phyloP scores from a whole-genome alignment of 371 early-diverging fungal genomes.

The Gilbertella persicaria region DNA sequence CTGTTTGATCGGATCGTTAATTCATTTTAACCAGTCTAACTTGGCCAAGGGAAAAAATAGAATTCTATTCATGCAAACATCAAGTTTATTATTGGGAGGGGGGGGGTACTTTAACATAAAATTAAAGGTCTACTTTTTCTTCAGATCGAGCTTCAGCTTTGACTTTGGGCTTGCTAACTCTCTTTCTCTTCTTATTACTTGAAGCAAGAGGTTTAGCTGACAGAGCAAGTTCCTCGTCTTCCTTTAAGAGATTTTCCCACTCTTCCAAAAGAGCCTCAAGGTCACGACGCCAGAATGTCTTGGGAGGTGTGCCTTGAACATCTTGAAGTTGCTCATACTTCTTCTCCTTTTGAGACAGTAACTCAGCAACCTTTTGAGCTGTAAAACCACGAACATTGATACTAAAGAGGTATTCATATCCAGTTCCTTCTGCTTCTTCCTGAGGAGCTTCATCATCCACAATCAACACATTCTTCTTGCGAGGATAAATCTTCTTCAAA shows the following conservation, averaged over 20 bases:
- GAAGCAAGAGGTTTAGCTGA: slow-evolving; percentile 33
- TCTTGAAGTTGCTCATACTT: slow-evolving; percentile 76
- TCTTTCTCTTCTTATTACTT: slow-evolving; percentile 16
- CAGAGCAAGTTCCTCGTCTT: slow-evolving; percentile 30
- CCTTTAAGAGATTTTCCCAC: slow-evolving; percentile 64
- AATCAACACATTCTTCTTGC: slow-evolving; percentile 43
- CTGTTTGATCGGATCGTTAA: too few relatives aligned
- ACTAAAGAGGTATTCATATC: slow-evolving; percentile 93
- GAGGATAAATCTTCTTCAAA: slow-evolving; percentile 64
- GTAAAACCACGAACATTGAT: slow-evolving; percentile 97
- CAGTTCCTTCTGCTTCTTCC: slow-evolving; percentile 34
- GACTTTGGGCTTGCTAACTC: slow-evolving; percentile 14
- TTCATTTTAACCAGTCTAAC: too few relatives aligned
- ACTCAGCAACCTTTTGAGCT: slow-evolving; percentile 83
- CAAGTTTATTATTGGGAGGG: too few relatives aligned
- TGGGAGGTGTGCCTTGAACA: slow-evolving; percentile 69
- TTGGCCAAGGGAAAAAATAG: too few relatives aligned
- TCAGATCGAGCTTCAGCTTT: background rate
- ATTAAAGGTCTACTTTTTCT: too few relatives aligned
- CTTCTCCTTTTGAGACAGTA: slow-evolving; percentile 70
- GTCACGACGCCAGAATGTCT: slow-evolving; percentile 93
- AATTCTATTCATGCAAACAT: too few relatives aligned
- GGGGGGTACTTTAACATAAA: too few relatives aligned
- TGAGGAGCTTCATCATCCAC: slow-evolving; percentile 52
- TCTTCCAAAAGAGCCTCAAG: slow-evolving; percentile 74